These are phyloP conservation scores for Taphrina confusa DNA, from an alignment of 1,139 yeast species.

Conservation along the genomic window DNA sequence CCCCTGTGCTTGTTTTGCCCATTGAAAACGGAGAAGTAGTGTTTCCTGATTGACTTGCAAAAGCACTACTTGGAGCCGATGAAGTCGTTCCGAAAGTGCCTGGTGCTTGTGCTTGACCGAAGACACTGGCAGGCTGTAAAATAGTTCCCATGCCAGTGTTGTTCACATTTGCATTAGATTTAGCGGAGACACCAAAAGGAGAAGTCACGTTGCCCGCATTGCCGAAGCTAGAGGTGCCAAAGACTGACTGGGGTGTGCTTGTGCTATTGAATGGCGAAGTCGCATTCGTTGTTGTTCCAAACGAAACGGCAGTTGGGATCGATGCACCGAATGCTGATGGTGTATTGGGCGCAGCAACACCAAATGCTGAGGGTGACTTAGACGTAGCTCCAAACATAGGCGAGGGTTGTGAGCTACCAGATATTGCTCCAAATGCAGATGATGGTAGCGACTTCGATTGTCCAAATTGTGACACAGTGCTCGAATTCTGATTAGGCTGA, in stretches of 20 bases:
- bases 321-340: slow-evolving; percentile 4
- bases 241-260: neutral
- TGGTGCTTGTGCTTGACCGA: neutral
- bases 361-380: neutral
- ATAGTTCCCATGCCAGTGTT: too few relatives aligned
- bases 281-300: neutral
- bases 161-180: too few relatives aligned
- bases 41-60: neutral
- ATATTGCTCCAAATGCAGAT: neutral
- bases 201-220: neutral
- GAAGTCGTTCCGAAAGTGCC: neutral
- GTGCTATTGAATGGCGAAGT: neutral
- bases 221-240: neutral
- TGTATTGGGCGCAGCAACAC: neutral
- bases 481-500: neutral
- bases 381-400: neutral
- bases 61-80: neutral
- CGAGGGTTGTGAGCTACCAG: neutral
- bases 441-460: too few relatives aligned
- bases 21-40: neutral
- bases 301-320: neutral
- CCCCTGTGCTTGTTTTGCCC: neutral
- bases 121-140: neutral
- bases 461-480: too few relatives aligned
- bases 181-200: too few relatives aligned